Evolutionary conservation across 805 yeast species (phyloP).

Genomic region (Ogataea degrootiae): DNA sequence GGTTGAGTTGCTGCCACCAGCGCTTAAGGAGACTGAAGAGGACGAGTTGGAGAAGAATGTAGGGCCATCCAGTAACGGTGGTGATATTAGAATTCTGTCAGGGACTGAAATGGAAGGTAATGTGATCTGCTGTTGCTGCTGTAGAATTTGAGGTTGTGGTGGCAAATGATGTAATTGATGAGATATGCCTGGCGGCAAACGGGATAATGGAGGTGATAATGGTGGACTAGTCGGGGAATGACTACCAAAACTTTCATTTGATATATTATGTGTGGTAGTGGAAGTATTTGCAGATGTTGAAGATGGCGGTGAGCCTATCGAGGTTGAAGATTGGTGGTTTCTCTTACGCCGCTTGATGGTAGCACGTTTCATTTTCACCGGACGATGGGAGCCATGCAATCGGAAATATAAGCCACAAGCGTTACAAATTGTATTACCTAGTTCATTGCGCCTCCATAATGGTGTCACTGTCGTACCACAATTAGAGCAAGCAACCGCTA

Average conservation of each 20-base stretch:
- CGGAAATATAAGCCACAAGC: slow-evolving; percentile 81
- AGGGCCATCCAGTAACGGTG: background rate
- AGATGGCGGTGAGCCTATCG: background rate
- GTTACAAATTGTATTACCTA: slow-evolving; percentile 80
- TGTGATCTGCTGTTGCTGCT: background rate
- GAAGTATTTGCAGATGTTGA: background rate
- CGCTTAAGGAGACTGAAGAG: background rate
- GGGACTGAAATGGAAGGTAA: background rate
- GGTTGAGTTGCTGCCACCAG: background rate
- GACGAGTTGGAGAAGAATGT: no score
- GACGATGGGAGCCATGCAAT: slow-evolving; percentile 73
- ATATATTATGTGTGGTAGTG: background rate
- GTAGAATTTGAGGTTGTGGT: background rate
- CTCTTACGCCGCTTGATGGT: slow-evolving; percentile 75
- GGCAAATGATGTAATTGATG: background rate
- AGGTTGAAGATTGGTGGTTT: slow-evolving; percentile 1
- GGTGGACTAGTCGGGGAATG: background rate
- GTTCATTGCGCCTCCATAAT: slow-evolving; percentile 77
- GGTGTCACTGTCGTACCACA: slow-evolving; percentile 86
- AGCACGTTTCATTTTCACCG: slow-evolving; percentile 66
- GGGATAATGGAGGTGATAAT: background rate
- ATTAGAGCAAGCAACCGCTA: slow-evolving; percentile 75
- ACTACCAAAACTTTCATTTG: background rate
- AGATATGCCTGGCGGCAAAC: background rate
- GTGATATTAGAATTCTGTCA: background rate